Evolutionary conservation across 352 stramenopile species (phyloP).

Genomic region (Pythium dissotocum): DNA sequence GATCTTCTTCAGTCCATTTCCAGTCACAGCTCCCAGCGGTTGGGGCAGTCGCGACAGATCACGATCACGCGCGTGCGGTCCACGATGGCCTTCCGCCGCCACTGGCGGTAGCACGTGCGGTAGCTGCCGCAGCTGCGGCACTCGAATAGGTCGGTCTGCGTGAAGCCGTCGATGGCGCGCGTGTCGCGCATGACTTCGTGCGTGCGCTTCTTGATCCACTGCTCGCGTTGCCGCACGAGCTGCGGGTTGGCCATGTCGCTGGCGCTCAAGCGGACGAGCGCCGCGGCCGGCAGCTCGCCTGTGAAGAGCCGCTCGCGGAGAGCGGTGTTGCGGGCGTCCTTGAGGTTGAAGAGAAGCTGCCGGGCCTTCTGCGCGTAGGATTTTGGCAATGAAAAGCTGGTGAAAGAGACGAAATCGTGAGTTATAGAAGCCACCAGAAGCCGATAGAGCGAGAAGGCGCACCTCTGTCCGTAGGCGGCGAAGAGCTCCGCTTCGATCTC

Average conservation of each 20-base stretch:
- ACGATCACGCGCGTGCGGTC: constrained; percentile 84
- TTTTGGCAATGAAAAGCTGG: constrained; percentile 71
- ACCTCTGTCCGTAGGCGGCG: constrained; percentile 58
- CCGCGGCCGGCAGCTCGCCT: constrained; percentile 47
- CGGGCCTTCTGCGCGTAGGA: constrained; percentile 79
- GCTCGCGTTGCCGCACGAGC: constrained; percentile 72
- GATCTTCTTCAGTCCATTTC: not conserved
- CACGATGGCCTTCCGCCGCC: constrained; percentile 81
- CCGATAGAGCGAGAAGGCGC: not conserved
- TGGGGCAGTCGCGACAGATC: constrained; percentile 73
- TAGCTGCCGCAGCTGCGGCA: constrained; percentile 77
- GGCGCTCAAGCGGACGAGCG: constrained; percentile 75
- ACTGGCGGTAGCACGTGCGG: constrained; percentile 78
- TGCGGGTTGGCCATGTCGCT: constrained; percentile 87
- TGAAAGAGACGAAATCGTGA: constrained; percentile 3
- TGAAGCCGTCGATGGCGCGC: constrained; percentile 64
- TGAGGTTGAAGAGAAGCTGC: constrained; percentile 84
- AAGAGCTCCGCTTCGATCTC: constrained; percentile 67
- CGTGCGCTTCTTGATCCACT: constrained; percentile 87
- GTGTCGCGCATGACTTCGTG: constrained; percentile 80
- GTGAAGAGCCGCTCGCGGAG: constrained; percentile 71
- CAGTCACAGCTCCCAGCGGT: constrained; percentile 71
- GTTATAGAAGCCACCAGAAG: not conserved
- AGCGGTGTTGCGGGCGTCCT: constrained; percentile 64
- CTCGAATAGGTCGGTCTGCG: constrained; percentile 79